Conservation (phyloP, 257 asterid species). For the Solanum piurae region DNA sequence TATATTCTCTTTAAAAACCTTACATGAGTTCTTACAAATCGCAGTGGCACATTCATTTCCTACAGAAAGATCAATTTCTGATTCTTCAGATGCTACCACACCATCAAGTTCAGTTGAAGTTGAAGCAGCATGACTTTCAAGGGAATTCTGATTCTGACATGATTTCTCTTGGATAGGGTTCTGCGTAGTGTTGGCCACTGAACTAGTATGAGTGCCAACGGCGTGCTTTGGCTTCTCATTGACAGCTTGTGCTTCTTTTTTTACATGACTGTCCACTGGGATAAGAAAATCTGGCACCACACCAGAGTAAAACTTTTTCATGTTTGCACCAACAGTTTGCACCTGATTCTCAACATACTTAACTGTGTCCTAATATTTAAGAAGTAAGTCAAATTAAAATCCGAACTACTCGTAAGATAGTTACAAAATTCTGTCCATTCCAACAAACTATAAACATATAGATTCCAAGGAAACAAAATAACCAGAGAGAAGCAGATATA, state of each 20-base stretch:
- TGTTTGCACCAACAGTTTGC: constrained; percentile 47
- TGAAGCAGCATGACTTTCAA: background rate
- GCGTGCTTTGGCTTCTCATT: constrained; percentile 7
- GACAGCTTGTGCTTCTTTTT: constrained; percentile 2
- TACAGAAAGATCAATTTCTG: constrained; percentile 5
- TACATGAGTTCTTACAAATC: constrained; percentile 2
- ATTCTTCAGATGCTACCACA: constrained; percentile 11
- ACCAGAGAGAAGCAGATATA: constrained; percentile 2
- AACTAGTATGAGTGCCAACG: background rate
- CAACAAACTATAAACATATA: background rate
- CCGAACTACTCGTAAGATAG: background rate
- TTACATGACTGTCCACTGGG: constrained; percentile 6
- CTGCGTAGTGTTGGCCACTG: background rate
- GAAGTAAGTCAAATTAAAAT: background rate
- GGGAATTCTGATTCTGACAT: constrained; percentile 9
- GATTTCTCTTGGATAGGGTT: constrained; percentile 6
- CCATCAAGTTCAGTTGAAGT: background rate
- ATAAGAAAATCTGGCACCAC: constrained; percentile 44
- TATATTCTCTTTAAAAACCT: constrained; percentile 3
- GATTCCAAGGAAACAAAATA: background rate
- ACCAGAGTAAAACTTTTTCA: constrained; percentile 41
- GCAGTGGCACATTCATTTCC: constrained; percentile 5
- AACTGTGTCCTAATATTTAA: constrained; percentile 30
- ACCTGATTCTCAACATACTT: constrained; percentile 53
- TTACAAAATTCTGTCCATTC: background rate